phyloP scores from a whole-genome alignment of 2,329 filamentous ascomycete genomes.

The Paracorniculantispora psalliotae region DNA sequence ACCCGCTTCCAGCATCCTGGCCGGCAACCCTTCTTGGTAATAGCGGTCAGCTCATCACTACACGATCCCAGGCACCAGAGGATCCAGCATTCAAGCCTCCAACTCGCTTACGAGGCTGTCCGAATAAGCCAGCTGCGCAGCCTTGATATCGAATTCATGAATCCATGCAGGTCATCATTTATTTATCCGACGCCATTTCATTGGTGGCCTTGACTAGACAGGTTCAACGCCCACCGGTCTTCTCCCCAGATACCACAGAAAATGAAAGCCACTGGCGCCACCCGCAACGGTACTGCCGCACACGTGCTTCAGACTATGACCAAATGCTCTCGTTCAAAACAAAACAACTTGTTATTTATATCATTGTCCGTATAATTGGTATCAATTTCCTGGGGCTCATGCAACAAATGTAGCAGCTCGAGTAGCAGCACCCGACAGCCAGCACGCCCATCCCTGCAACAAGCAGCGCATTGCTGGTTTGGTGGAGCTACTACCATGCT shows the following conservation, averaged over 20 bases:
- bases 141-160: neutral
- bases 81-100: neutral
- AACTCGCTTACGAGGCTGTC: neutral
- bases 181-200: neutral
- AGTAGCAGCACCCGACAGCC: neutral
- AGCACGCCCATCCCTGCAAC: neutral
- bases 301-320: neutral
- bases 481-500: neutral
- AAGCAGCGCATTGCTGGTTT: neutral
- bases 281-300: neutral
- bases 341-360: neutral
- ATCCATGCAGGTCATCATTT: neutral
- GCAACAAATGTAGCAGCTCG: neutral
- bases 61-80: neutral
- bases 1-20: conserved; percentile 14
- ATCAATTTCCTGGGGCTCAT: neutral
- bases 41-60: neutral
- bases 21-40: no score
- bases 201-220: neutral
- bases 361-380: neutral
- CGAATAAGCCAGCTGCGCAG: neutral
- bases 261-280: neutral
- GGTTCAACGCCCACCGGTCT: neutral
- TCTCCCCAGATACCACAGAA: neutral
- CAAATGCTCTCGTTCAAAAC: neutral